phyloP scores from a whole-genome alignment of 495 filamentous ascomycete genomes.

The Pseudomonodictys pantanalensis region DNA sequence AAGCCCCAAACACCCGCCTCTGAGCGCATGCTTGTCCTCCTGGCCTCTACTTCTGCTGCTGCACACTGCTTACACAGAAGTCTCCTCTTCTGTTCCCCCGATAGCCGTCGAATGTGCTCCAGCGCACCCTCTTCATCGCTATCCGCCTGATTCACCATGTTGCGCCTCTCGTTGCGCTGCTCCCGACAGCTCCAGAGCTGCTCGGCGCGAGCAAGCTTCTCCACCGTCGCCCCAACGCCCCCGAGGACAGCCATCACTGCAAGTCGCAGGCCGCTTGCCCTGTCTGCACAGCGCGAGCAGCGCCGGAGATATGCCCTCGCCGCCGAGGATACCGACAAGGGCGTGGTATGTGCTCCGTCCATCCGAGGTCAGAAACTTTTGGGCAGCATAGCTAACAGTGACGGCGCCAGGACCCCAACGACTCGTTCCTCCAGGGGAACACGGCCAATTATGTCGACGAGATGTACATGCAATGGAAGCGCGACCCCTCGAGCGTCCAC shows the following conservation, averaged over 20 bases:
- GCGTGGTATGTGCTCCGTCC: slow-evolving; percentile 45
- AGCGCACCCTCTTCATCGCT: neutral
- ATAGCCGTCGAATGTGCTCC: slow-evolving; percentile 5
- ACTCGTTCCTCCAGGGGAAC: slow-evolving; percentile 92
- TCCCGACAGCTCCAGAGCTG: slow-evolving; percentile 37
- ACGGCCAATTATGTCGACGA: slow-evolving; percentile 98
- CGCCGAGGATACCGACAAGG: slow-evolving; percentile 53
- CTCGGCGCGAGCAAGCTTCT: slow-evolving; percentile 31
- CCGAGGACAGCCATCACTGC: slow-evolving; percentile 43
- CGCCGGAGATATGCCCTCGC: slow-evolving; percentile 54
- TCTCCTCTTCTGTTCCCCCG: neutral
- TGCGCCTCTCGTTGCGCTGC: slow-evolving; percentile 40
- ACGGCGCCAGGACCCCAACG: slow-evolving; percentile 71
- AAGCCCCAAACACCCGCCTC: neutral
- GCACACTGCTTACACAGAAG: neutral
- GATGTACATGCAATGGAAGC: slow-evolving; percentile 98
- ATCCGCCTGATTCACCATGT: slow-evolving; percentile 36
- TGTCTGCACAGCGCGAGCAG: too few relatives aligned
- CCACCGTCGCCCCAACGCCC: slow-evolving; percentile 29
- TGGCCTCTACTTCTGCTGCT: neutral
- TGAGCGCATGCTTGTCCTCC: neutral
- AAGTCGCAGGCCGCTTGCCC: slow-evolving; percentile 51
- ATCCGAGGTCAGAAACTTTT: neutral
- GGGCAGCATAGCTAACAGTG: slow-evolving; percentile 5
- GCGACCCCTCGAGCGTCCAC: slow-evolving; percentile 89